phyloP scores from a whole-genome alignment of 2,329 filamentous ascomycete genomes.

The Pseudocercospora eumusae region DNA sequence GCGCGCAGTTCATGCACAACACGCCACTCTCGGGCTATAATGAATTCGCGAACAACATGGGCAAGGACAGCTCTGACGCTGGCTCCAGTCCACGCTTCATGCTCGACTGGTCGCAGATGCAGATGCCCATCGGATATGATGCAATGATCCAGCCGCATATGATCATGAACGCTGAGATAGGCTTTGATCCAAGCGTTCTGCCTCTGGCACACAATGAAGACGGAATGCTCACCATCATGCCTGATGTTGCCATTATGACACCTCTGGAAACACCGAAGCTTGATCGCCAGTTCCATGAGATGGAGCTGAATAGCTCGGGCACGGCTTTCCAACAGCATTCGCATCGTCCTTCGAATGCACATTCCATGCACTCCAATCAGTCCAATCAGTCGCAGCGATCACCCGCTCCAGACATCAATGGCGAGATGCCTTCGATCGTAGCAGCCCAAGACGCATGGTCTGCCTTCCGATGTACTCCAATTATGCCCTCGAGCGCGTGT shows the following conservation, averaged over 20 bases:
- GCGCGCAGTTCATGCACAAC: constrained; percentile 42
- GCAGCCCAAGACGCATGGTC: constrained; percentile 56
- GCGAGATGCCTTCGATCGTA: constrained; percentile 51
- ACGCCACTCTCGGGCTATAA: constrained; percentile 52
- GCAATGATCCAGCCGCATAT: constrained; percentile 47
- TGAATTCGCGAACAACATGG: constrained; percentile 43
- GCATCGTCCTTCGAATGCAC: constrained; percentile 35
- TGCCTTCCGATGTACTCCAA: constrained; percentile 55
- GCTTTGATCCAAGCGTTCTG: constrained; percentile 48
- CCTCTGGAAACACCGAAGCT: constrained; percentile 51
- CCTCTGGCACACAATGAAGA: constrained; percentile 41
- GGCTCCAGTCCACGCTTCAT: constrained; percentile 50
- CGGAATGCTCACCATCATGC: constrained; percentile 49
- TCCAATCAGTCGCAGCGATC: constrained; percentile 24
- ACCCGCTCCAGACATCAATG: constrained; percentile 27
- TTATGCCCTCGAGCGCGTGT: constrained; percentile 51
- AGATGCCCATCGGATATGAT: constrained; percentile 49
- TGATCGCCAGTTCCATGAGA: constrained; percentile 50
- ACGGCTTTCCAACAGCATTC: constrained; percentile 45
- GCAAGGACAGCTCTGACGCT: constrained; percentile 46
- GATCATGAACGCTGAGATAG: constrained; percentile 48
- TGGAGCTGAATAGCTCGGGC: constrained; percentile 48
- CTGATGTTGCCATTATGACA: constrained; percentile 48
- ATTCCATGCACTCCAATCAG: constrained; percentile 23
- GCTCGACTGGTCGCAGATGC: constrained; percentile 53